Base-by-base conservation (phyloP, 257 asterid genomes). In the Penstemon eatonii region DNA sequence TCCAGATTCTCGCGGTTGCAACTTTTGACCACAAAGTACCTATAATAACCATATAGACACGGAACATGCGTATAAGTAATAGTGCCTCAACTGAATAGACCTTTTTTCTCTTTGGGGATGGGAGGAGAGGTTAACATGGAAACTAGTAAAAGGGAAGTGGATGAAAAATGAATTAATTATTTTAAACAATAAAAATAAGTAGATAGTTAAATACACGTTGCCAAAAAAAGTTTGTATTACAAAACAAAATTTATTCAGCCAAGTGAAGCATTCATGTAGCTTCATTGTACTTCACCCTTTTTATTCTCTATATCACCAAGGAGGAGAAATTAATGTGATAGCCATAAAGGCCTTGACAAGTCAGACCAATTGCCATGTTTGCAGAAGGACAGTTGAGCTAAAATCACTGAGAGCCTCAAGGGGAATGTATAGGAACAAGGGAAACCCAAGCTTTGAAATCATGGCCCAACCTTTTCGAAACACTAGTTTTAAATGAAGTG, bases 11-110 rank as follows among this genome's bases (percentile, higher is more conserved):
- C 97, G n/a, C 86, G 84, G 78, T 90, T 93, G 91, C 96, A 93
- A 80, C 99, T 93, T 81, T 93, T 93, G 79, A 93, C 97, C 67
- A 93, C 93, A 75, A 93, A 93, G 84, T 90, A 93, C 96, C 99
- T 93, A 81, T 47, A 57, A 63, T 73, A 79, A 68, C 80, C 72
- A 76, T 52, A 73, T 72, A 67, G 66, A 79, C 73, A 83, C 65
- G 72, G 69, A 72, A 78, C 60, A 76, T 63, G 54, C 64, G 46
- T 50, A 57, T 75, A 72, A 83, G 82, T 60, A 59, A 67, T 60
- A 52, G 59, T 59, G 70, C 69, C 60, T 60, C 40, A 58, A 18
- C 40, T 51, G 58, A 72, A 68, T 73, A 65, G 60, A 1, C 33
- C 25, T 52, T 15, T 15, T 63, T 19, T 7, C 5, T 15, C 9